Evolutionary conservation across 306 rosid species (phyloP), one percentile per base, ranked within the genome.

Genomic region (Sesbania bispinosa): DNA sequence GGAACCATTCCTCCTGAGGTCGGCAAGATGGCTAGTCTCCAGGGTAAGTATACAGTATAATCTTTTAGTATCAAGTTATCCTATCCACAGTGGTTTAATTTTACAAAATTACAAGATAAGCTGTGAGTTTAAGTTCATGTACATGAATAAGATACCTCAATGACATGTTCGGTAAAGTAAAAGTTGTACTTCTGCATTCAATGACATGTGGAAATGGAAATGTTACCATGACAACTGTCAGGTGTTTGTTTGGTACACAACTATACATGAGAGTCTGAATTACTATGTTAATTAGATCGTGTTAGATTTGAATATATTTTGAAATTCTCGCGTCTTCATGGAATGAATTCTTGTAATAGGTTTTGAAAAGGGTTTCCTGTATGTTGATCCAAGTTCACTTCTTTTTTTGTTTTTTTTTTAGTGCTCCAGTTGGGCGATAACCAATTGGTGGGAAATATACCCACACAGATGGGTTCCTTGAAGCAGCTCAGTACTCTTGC

Each of bases 381-480:
- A n/a, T 20, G 52, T 73, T 69, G 39, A 69, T 53, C 41, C 35
- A 21, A 10, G 11, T 14, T 74, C 10, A 62, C 38, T 55, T 4
- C 35, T 54, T 50, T 18, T 1, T 11, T n/a, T n/a, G 1, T 19
- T 35, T 58, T 14, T 48, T 63, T 9, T 70, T 14, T 66, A 93
- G 98, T 85, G 46, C 30, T 93, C 18, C 99, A 94, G 84, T 70
- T 94, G 52, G 90, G 96, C 7, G 85, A 86, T 79, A 94, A 94
- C 69, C 84, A 82, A 75, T 82, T 94, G 77, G 90, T 73, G 51
- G 96, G 97, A 27, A 81, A 52, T 48, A 85, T 94, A 70, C 97
- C 99, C 1, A 2, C 78, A 14, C 73, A 82, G 59, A 80, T 89
- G 71, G 97, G 93, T 20, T 85, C 80, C 20, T 81, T 86, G 82